Conservation (phyloP, 2,329 filamentous ascomycete species). For the Exophiala aquamarina region DNA sequence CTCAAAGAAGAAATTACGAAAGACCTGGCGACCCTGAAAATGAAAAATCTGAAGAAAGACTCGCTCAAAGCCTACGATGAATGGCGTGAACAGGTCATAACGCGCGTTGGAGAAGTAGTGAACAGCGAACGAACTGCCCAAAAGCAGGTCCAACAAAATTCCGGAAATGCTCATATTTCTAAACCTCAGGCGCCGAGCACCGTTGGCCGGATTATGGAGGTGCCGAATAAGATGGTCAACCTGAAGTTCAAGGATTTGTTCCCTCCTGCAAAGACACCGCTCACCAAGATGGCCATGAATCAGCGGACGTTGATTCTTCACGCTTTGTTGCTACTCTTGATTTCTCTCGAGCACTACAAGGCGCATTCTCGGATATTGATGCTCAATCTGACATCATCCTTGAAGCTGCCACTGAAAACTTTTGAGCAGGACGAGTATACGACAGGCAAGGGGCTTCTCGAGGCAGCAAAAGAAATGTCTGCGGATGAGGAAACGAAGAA, state of each 20-base stretch:
- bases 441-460: constrained; percentile 71
- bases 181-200: constrained; percentile 17
- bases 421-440: constrained; percentile 72
- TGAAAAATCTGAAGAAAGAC: constrained; percentile 60
- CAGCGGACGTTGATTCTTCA: constrained; percentile 70
- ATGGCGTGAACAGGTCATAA: constrained; percentile 72
- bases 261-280: constrained; percentile 59
- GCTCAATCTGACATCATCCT: constrained; percentile 66
- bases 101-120: constrained; percentile 70
- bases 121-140: constrained; percentile 47
- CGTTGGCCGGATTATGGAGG: constrained; percentile 15
- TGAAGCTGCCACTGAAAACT: constrained; percentile 65
- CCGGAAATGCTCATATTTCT: constrained; percentile 12
- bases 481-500: constrained; percentile 76
- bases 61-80: constrained; percentile 72
- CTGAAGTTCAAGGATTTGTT: constrained; percentile 50
- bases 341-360: constrained; percentile 76
- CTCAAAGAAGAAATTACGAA: constrained; percentile 38
- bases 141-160: constrained; percentile 34
- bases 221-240: constrained; percentile 14
- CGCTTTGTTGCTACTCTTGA: constrained; percentile 67
- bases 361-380: constrained; percentile 72
- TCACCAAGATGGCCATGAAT: constrained; percentile 60
- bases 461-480: constrained; percentile 73
- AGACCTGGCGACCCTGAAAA: constrained; percentile 27